These are phyloP conservation scores for Mrakia hoshinonis DNA, from an alignment of 768 basidiomycete genomes.

Conservation along the genomic window DNA sequence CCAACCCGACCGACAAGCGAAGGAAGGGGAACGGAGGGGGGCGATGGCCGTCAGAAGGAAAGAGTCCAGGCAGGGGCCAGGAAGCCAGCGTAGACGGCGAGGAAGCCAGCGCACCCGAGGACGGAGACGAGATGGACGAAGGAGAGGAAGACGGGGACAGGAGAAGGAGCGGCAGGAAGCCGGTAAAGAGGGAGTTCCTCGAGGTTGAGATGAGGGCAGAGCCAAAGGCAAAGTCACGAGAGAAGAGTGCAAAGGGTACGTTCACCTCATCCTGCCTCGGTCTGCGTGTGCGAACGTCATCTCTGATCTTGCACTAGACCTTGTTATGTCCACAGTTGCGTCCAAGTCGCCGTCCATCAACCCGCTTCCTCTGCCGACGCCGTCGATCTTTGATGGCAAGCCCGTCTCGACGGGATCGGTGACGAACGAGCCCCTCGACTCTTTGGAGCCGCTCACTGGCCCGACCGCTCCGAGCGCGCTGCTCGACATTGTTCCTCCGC, in stretches of 20 bases:
- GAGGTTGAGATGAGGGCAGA: constrained; percentile 6
- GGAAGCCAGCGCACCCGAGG: no score
- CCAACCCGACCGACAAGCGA: background rate
- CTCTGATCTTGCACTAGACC: background rate
- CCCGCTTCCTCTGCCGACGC: background rate
- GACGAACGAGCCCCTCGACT: background rate
- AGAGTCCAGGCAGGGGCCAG: background rate
- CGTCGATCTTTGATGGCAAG: background rate
- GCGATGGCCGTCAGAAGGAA: constrained; percentile 4
- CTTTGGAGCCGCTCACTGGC: background rate
- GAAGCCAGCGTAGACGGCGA: no score
- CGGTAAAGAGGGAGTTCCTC: constrained; percentile 18
- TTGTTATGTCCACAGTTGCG: background rate
- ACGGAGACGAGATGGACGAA: background rate
- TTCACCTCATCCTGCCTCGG: no score
- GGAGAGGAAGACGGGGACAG: background rate
- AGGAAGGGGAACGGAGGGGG: background rate
- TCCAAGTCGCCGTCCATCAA: background rate
- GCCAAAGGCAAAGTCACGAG: background rate
- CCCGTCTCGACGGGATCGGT: background rate
- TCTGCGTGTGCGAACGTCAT: no score
- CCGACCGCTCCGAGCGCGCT: background rate
- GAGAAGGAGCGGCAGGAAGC: constrained; percentile 4
- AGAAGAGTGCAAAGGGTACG: background rate
- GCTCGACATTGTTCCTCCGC: background rate